A percentile compares a stretch with the other conserved stretches of the same genome.
Conservation (phyloP, 441 rosid genomes). For the Erodium moschatum region DNA sequence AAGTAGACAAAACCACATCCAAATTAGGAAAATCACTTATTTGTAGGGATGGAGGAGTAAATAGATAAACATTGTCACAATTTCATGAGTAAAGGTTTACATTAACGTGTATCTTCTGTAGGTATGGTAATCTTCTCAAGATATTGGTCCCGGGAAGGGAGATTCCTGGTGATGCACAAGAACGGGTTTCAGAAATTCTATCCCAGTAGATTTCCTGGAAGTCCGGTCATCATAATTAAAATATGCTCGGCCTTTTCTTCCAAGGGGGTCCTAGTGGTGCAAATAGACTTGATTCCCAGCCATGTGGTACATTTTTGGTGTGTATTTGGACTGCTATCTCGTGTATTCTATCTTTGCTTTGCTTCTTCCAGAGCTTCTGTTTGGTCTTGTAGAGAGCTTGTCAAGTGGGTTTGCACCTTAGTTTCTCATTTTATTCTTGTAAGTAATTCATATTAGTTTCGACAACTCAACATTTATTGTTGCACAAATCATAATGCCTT, state of each 20-base stretch:
- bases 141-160: constrained; percentile 80
- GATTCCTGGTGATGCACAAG: constrained; percentile 57
- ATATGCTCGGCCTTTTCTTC: not conserved
- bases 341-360: not conserved
- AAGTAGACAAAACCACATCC: too few relatives aligned
- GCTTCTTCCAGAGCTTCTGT: not conserved
- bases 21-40: too few relatives aligned
- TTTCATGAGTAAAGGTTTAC: too few relatives aligned
- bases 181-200: constrained; percentile 49
- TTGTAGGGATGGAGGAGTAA: too few relatives aligned
- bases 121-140: constrained; percentile 57
- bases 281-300: not conserved
- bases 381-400: not conserved
- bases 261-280: not conserved
- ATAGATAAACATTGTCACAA: not conserved
- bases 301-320: constrained; percentile 2
- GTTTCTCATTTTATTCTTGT: not conserved
- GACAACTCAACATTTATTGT: not conserved
- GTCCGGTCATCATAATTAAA: not conserved
- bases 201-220: constrained; percentile 27
- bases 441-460: not conserved
- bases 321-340: not conserved
- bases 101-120: constrained; percentile 19
- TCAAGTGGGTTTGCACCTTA: not conserved
- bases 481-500: not conserved